Evolutionary conservation across 1,284 basidiomycete species (phyloP), one percentile per base, ranked within the genome.

Genomic region (Erythrobasidium hasegawianum): DNA sequence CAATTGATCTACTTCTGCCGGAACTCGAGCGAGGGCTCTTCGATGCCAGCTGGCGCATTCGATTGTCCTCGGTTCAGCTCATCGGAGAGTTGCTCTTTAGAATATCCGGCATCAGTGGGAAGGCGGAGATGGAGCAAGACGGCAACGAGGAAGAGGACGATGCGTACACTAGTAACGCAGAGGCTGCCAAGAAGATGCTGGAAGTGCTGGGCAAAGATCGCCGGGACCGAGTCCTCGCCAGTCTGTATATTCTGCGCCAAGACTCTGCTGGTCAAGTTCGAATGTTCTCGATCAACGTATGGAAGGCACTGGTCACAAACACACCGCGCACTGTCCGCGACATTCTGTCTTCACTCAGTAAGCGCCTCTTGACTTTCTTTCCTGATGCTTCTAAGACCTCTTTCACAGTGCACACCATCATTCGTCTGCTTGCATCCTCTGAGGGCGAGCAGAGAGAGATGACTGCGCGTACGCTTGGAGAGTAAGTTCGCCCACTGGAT

Each of bases 31-130:
- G 83, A 56, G 93, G 94, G 5, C 90, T 98, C 85, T 94, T 97
- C 77, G 94, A 97, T 78, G 81, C 87, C 57, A 86, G 87, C 45
- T 97, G 94, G 94, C 86, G 95, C 33, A 97, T 97, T 76, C 83
- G 95, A 75, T 89, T 95, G 77, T 61, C 86, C 87, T 97, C 94
- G 24, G 89, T 98, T 75, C 92, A 94, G 14, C 85, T 98, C 71
- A 89, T 96, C 41, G 94, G 94, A 73, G 96, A 98, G 77, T 81
- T 98, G 7, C 81, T 98, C 26, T 98, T 97, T 88, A 91, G 94
- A 75, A 87, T 98, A n/a, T 91, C 94, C 18, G 96, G 96, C 67
- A 97, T 99, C 75, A 89, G 89, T 69, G 90, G 88, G 68, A 97
- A 97, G 79, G 84, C 85, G 65, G 87, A 88, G 75, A 81, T 88